Percentiles rank a stretch among this genome's conserved stretches.
Evolutionary conservation across 2,329 filamentous ascomycete genomes (phyloP).

Genomic region (Pseudocercospora vitis): DNA sequence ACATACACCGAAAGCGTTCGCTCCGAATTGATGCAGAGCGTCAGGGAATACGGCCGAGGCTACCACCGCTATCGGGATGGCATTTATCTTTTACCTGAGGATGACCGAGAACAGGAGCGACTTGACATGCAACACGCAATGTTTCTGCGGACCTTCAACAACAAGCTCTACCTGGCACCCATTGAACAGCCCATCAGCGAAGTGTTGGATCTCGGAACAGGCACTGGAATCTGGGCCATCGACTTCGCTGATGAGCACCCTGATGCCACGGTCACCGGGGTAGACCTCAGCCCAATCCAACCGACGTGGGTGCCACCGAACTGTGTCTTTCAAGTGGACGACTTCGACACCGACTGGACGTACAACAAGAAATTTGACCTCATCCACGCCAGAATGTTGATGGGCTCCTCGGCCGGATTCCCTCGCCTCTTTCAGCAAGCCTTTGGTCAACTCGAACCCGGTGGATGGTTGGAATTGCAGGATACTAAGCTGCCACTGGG

Average conservation of each 20-base stretch:
- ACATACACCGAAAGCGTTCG: conserved; percentile 9
- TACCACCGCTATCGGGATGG: conserved; percentile 28
- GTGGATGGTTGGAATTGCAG: conserved; percentile 39
- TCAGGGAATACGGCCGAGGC: conserved; percentile 17
- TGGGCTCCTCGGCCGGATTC: too few species aligned
- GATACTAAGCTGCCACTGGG: conserved; percentile 27
- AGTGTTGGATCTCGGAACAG: conserved; percentile 53
- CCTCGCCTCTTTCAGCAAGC: conserved; percentile 24
- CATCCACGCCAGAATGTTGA: too few species aligned
- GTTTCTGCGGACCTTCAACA: conserved; percentile 31
- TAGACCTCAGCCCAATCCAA: conserved; percentile 42
- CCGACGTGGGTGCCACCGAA: conserved; percentile 26
- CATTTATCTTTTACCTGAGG: conserved; percentile 37
- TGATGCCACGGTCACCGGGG: conserved; percentile 35
- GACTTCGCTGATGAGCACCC: conserved; percentile 39
- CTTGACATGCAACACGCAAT: conserved; percentile 38
- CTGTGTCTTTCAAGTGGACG: conserved; percentile 21
- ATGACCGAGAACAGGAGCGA: conserved; percentile 35
- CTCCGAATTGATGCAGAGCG: conserved; percentile 8
- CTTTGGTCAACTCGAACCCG: conserved; percentile 27
- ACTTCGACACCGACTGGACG: conserved; percentile 19
- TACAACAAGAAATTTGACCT: too few species aligned
- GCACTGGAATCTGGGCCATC: conserved; percentile 33
- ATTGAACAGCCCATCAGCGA: conserved; percentile 41
- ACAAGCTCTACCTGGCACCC: conserved; percentile 45